A percentile compares a stretch with the other conserved stretches of the same genome.
phyloP scores from a whole-genome alignment of 306 rosid species.

The Inga laurina region DNA sequence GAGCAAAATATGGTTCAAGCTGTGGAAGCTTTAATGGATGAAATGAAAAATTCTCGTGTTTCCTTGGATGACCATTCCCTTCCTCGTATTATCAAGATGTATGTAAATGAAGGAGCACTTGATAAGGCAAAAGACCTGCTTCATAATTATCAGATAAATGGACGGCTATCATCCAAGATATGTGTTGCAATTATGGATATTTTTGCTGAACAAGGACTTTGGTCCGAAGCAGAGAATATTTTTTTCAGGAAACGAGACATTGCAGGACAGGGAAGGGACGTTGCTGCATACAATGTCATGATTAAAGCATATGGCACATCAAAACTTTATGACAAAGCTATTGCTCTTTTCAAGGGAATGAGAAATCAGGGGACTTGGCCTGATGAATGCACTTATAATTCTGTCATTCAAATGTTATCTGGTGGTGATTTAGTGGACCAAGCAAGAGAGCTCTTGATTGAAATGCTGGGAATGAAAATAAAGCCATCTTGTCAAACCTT shows the following conservation, averaged over 20 bases:
- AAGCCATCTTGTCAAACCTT: slow-evolving; percentile 66
- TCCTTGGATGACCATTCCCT: slow-evolving; percentile 63
- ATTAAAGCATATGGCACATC: slow-evolving; percentile 86
- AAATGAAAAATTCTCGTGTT: slow-evolving; percentile 61
- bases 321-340: slow-evolving; percentile 69
- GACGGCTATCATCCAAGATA: slow-evolving; percentile 51
- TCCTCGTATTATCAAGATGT: slow-evolving; percentile 76
- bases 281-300: slow-evolving; percentile 80
- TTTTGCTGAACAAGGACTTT: slow-evolving; percentile 82
- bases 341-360: slow-evolving; percentile 75
- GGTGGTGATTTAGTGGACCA: slow-evolving; percentile 72
- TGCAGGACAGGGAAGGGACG: slow-evolving; percentile 51
- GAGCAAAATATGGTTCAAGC: slow-evolving; percentile 62
- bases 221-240: slow-evolving; percentile 73
- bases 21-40: slow-evolving; percentile 66
- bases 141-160: slow-evolving; percentile 47
- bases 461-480: slow-evolving; percentile 73
- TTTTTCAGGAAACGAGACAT: slow-evolving; percentile 57
- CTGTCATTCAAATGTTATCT: slow-evolving; percentile 85
- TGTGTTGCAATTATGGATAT: slow-evolving; percentile 71
- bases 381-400: slow-evolving; percentile 73
- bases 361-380: slow-evolving; percentile 79
- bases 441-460: slow-evolving; percentile 62
- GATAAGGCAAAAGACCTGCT: slow-evolving; percentile 55
- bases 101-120: slow-evolving; percentile 58